Base-by-base conservation (phyloP, 2,329 filamentous ascomycete species). In the Xylaria hypoxylon region DNA sequence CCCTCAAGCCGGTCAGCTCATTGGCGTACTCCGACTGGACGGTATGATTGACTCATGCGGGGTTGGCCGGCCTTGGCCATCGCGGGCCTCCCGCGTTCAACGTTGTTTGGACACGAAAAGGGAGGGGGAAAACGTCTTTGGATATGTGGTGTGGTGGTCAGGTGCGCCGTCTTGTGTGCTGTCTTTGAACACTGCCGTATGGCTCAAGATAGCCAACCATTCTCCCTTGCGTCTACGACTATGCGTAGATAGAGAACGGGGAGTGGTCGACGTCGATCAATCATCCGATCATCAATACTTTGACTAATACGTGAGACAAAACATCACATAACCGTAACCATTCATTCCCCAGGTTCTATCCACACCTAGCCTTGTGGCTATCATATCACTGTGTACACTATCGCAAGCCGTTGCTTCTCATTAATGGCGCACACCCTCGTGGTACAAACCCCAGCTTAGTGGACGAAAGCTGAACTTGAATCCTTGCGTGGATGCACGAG, bases 1-100 rank as follows among this genome's bases (percentile, higher is more conserved):
- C 59, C 35, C 19, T 52, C 62, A 31, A 26, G 63, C 55, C 51
- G 38, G 65, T 61, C 52, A 59, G 38, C 5, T 8, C 11, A 35
- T 47, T 48, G 28, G 35, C 10, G 45, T 33, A 11, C 40, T 33
- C 64, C 38, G 44, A 67, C 35, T 67, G 57, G 65, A 64, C 24
- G 42, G 44, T 22, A n/a, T 22, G 13, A 42, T 38, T 28, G 56
- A 38, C 45, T 56, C 44, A 44, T 26, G 44, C 58, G 35, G 50
- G 62, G 55, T 13, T 45, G 22, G 40, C 55, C 47, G 42, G 48
- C 48, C 50, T 47, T 53, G 45, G 61, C 44, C n/a, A 13, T 24
- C 8, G 19, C 42, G 33, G 4, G 15, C 53, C 52, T 44, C 24
- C 53, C 55, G 53, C 55, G 22, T 44, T 22, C 13, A 44, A 51